Base-by-base conservation (phyloP, 441 rosid species). In the Populus hybrid region DNA sequence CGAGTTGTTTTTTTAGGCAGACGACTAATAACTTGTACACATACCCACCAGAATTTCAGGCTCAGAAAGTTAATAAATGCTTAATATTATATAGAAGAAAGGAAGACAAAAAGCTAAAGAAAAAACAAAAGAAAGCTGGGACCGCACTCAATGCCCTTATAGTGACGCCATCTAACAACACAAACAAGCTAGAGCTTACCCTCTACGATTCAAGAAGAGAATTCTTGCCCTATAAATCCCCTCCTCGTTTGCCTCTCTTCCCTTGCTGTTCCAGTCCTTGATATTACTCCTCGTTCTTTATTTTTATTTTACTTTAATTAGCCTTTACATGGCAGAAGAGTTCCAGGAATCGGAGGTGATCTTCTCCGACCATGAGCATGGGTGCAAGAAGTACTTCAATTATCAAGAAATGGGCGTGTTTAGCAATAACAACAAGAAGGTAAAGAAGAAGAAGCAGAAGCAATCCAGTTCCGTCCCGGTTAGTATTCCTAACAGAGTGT, bases 281-380 rank as follows among this genome's bases (percentile, higher is more conserved):
- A 53, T 66, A 68, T 68, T 7, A 1, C 24, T 4, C 1, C 2
- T 74, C 36, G 28, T 26, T 26, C 8, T 31, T 23, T 14, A 6
- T 45, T 64, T 24, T 53, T 64, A 73, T 69, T 26, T 26, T 26
- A 26, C 28, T 64, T 18, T 7, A 38, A 29, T 8, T 9, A 63
- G 35, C 75, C 14, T 7, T 38, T 4, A 24, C 45, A 90, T 91
- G 97, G 93, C 89, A 9, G 92, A 88, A 38, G 98, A 93, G 73
- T 87, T 89, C 75, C 89, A 91, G 72, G 97, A 94, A 83, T 93
- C 97, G 56, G 95, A 91, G 4, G 71, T 93, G 1, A 77, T 83
- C 9, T 91, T 93, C 83, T 68, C 91, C 66, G 92, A 89, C 76
- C 74, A 20, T 42, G 71, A 74, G n/a, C 83, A 28, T 3, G 26